These are phyloP conservation scores for Suhomyces coccinellae DNA, from an alignment of 1,139 yeast species.

Conservation along the genomic window DNA sequence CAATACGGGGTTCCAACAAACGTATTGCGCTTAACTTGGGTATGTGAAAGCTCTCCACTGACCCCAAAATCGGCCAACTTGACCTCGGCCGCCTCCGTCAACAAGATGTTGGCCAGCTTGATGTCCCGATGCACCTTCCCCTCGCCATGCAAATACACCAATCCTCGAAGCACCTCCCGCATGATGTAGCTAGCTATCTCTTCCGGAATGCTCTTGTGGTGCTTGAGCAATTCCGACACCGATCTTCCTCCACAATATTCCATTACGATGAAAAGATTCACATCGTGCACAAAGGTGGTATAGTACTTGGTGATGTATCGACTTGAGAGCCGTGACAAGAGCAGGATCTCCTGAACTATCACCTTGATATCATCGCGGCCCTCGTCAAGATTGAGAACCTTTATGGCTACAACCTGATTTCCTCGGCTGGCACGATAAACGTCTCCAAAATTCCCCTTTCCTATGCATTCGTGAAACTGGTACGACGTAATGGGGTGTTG, in stretches of 20 bases:
- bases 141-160: conserved; percentile 70
- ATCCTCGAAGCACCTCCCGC: conserved; percentile 60
- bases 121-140: conserved; percentile 82
- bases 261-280: conserved; percentile 84
- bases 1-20: conserved; percentile 91
- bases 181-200: conserved; percentile 58
- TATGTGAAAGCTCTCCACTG: conserved; percentile 71
- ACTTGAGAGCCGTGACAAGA: conserved; percentile 65
- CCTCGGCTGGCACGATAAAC: conserved; percentile 63
- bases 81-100: conserved; percentile 61
- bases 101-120: conserved; percentile 76
- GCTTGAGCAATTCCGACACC: conserved; percentile 61
- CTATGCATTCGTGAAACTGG: conserved; percentile 59
- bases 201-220: conserved; percentile 51
- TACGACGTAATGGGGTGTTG: conserved; percentile 25
- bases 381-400: conserved; percentile 74
- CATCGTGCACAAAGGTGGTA: conserved; percentile 62
- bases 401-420: conserved; percentile 64
- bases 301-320: conserved; percentile 64
- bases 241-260: conserved; percentile 94
- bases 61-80: conserved; percentile 89
- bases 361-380: conserved; percentile 70
- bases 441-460: conserved; percentile 85
- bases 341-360: conserved; percentile 71
- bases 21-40: conserved; percentile 60